Percentiles rank a stretch among this genome's conserved stretches.
Conservation (phyloP, 352 stramenopile species). For the Peronospora tabacina region DNA sequence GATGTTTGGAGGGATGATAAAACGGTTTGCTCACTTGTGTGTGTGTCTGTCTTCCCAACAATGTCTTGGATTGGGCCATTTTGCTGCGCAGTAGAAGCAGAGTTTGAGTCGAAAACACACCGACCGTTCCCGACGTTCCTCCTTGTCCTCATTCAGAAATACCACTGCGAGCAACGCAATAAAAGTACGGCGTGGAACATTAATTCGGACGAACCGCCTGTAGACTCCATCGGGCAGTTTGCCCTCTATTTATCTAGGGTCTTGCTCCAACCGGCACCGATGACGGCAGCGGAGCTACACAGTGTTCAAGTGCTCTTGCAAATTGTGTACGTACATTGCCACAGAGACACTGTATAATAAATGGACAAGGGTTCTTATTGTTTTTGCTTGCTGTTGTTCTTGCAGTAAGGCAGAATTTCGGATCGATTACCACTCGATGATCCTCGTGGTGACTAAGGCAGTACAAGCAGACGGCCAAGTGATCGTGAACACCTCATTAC, state of each 20-base stretch:
- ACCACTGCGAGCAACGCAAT: constrained; percentile 61
- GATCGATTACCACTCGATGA: constrained; percentile 36
- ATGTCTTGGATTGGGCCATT: constrained; percentile 19
- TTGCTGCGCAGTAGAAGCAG: constrained; percentile 64
- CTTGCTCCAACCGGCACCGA: constrained; percentile 43
- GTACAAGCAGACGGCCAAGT: constrained; percentile 34
- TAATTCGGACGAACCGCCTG: constrained; percentile 49
- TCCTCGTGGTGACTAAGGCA: constrained; percentile 28
- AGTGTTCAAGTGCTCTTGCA: constrained; percentile 72
- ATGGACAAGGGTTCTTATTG: not conserved
- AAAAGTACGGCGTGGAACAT: constrained; percentile 43
- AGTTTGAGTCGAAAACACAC: constrained; percentile 78
- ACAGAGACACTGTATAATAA: not conserved
- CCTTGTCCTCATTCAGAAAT: constrained; percentile 78
- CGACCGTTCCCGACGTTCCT: constrained; percentile 71
- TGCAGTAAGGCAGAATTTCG: constrained; percentile 36
- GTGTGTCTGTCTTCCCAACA: constrained; percentile 19
- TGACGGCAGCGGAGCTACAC: constrained; percentile 54
- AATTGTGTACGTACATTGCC: constrained; percentile 60
- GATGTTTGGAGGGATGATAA: not conserved
- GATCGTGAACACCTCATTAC: constrained; percentile 27
- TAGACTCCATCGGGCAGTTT: constrained; percentile 79
- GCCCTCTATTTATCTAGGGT: constrained; percentile 65
- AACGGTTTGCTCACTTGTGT: constrained; percentile 16
- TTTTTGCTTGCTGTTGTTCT: constrained; percentile 2